These are phyloP conservation scores for Glonium stellatum DNA, from an alignment of 495 filamentous ascomycete species.

Conservation along the genomic window DNA sequence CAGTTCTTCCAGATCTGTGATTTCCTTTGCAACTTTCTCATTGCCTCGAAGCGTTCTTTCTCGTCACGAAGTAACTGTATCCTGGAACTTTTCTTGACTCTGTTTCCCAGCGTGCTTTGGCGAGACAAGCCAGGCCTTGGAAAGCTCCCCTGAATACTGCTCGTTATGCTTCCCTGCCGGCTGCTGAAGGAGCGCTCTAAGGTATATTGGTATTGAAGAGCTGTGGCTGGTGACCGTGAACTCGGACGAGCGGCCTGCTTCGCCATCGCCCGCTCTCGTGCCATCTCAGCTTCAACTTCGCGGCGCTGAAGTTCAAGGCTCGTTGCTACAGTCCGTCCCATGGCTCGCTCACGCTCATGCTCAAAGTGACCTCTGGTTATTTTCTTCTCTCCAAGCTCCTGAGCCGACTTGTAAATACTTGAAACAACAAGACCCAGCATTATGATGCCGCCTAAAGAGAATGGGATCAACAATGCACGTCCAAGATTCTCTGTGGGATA, in stretches of 20 bases:
- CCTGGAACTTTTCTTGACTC: constrained; percentile 25
- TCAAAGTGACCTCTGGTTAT: constrained; percentile 58
- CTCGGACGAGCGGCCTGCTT: constrained; percentile 16
- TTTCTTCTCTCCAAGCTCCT: constrained; percentile 57
- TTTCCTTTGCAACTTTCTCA: constrained; percentile 35
- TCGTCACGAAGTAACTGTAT: constrained; percentile 35
- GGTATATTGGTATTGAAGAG: constrained; percentile 11
- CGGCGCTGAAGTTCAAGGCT: constrained; percentile 26
- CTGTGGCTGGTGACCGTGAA: constrained; percentile 14
- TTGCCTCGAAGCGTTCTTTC: constrained; percentile 37
- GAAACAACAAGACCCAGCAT: constrained; percentile 40
- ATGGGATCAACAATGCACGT: constrained; percentile 37
- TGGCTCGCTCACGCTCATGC: constrained; percentile 48
- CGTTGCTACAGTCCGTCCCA: constrained; percentile 47
- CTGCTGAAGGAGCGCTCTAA: neutral
- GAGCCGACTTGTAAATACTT: constrained; percentile 45
- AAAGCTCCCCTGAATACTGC: neutral
- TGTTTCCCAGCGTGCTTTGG: constrained; percentile 6
- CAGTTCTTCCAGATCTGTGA: constrained; percentile 36
- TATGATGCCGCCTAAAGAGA: constrained; percentile 39
- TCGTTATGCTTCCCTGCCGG: neutral
- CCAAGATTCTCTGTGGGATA: constrained; percentile 37
- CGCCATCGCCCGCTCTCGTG: constrained; percentile 10
- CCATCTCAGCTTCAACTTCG: constrained; percentile 16
- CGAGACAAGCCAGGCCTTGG: neutral